Conservation (phyloP, 768 basidiomycete species). For the Lentinula aciculospora region DNA sequence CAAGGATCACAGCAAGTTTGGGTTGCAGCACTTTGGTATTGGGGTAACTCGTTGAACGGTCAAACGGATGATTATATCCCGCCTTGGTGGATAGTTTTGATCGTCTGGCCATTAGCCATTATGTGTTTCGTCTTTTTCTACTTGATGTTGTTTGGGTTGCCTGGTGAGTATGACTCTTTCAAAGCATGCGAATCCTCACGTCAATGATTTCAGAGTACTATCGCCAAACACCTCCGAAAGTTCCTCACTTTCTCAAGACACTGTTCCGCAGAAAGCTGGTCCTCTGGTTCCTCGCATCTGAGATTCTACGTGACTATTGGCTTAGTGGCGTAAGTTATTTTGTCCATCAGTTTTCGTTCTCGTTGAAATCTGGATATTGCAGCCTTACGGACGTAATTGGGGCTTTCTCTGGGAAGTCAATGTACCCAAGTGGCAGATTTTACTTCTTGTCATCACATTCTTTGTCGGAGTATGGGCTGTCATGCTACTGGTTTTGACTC, state of each 20-base stretch:
- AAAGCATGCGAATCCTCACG: neutral
- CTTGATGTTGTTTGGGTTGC: conserved; percentile 73
- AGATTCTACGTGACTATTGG: conserved; percentile 88
- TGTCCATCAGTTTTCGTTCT: conserved; percentile 22
- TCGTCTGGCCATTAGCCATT: conserved; percentile 51
- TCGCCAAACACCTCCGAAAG: conserved; percentile 91
- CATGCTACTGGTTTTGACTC: conserved; percentile 68
- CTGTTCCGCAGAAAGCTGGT: conserved; percentile 89
- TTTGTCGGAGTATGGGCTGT: conserved; percentile 85
- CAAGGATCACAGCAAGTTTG: conserved; percentile 95
- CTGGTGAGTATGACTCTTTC: conserved; percentile 47
- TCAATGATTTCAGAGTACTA: conserved; percentile 62
- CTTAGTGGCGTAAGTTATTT: conserved; percentile 64
- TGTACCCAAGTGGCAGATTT: conserved; percentile 78
- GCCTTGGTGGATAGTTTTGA: conserved; percentile 61
- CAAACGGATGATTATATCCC: conserved; percentile 44
- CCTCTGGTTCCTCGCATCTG: conserved; percentile 91
- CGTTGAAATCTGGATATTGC: conserved; percentile 40
- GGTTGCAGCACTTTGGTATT: conserved; percentile 95
- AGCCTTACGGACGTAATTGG: conserved; percentile 95
- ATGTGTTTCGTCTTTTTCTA: conserved; percentile 54
- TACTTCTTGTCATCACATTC: conserved; percentile 78
- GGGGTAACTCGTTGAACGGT: conserved; percentile 78
- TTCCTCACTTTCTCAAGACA: conserved; percentile 87
- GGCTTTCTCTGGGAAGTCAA: conserved; percentile 84